A percentile compares a stretch with the other conserved stretches of the same genome.
These are phyloP conservation scores for Beauveria bassiana DNA, from an alignment of 2,329 filamentous ascomycete species.

Conservation along the genomic window DNA sequence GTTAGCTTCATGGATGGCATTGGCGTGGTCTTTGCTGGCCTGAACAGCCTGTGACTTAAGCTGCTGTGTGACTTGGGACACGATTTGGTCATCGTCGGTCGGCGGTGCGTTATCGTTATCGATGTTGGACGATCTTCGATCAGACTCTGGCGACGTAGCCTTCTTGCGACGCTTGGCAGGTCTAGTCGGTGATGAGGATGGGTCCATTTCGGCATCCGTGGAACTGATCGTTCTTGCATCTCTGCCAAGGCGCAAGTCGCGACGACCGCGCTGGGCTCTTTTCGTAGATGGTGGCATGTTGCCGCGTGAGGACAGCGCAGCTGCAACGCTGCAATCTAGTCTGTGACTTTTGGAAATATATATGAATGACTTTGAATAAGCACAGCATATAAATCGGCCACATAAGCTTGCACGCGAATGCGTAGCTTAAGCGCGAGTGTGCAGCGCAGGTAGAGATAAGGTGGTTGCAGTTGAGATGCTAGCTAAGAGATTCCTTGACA, in stretches of 20 bases:
- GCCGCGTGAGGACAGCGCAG: constrained; percentile 1
- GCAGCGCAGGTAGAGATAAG: background rate
- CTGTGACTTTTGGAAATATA: background rate
- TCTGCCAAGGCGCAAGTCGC: constrained; percentile 31
- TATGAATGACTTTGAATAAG: background rate
- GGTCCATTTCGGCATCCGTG: constrained; percentile 32
- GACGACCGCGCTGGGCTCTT: constrained; percentile 29
- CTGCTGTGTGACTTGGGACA: constrained; percentile 48
- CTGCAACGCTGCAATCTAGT: background rate
- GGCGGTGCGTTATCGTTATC: constrained; percentile 30
- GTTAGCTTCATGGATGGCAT: constrained; percentile 54
- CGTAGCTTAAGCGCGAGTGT: background rate
- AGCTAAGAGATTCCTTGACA: constrained; percentile 1
- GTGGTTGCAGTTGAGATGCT: background rate
- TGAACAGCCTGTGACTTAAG: constrained; percentile 44
- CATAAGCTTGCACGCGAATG: background rate
- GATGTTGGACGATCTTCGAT: constrained; percentile 11
- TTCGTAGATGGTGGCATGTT: constrained; percentile 32
- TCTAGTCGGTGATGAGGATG: constrained; percentile 53
- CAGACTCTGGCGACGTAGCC: constrained; percentile 19
- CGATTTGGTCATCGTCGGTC: constrained; percentile 47
- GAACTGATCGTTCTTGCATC: constrained; percentile 19
- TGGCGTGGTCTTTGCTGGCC: constrained; percentile 55
- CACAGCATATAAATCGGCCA: background rate
- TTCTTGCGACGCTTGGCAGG: constrained; percentile 59